phyloP scores from a whole-genome alignment of 1,284 basidiomycete species.

The Microbotryum silenes-acaulis region DNA sequence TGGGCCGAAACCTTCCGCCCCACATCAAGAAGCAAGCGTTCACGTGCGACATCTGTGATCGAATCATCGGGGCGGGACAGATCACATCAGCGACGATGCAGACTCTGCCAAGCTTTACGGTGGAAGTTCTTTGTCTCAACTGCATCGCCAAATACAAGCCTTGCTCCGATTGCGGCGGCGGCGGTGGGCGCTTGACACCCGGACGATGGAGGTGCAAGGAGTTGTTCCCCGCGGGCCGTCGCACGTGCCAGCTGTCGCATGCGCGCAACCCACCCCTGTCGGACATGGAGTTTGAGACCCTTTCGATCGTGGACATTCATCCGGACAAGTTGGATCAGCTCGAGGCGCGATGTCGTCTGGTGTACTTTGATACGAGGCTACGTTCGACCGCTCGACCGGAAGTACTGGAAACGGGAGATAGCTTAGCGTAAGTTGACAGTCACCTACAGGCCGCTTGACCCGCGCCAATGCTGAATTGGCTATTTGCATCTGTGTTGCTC shows the following conservation, averaged over 20 bases:
- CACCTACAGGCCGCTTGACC: not conserved
- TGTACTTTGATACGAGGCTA: slow-evolving; percentile 12
- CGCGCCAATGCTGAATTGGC: not conserved
- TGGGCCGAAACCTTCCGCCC: slow-evolving; percentile 1
- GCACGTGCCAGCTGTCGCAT: slow-evolving; percentile 18
- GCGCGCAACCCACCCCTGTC: slow-evolving; percentile 13
- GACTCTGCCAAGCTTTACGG: slow-evolving; percentile 11
- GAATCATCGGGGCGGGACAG: slow-evolving; percentile 13
- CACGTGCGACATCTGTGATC: slow-evolving; percentile 17
- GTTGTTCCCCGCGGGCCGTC: slow-evolving; percentile 15
- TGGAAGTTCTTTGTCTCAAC: slow-evolving; percentile 16
- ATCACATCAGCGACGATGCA: slow-evolving; percentile 1
- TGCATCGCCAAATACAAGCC: slow-evolving; percentile 14
- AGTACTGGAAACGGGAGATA: slow-evolving; percentile 18
- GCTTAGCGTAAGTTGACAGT: slow-evolving; percentile 8
- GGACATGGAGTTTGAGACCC: slow-evolving; percentile 15
- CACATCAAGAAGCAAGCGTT: slow-evolving; percentile 12
- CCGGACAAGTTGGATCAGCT: slow-evolving; percentile 7
- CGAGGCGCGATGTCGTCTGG: slow-evolving; percentile 8
- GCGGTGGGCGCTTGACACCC: slow-evolving; percentile 18
- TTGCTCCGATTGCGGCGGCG: slow-evolving; percentile 21
- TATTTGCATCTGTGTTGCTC: not conserved
- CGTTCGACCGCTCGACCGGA: slow-evolving; percentile 14
- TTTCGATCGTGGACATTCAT: slow-evolving; percentile 9
- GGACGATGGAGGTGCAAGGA: slow-evolving; percentile 24